Conservation (phyloP, 2,329 filamentous ascomycete species). For the Ophiostoma perfectum region DNA sequence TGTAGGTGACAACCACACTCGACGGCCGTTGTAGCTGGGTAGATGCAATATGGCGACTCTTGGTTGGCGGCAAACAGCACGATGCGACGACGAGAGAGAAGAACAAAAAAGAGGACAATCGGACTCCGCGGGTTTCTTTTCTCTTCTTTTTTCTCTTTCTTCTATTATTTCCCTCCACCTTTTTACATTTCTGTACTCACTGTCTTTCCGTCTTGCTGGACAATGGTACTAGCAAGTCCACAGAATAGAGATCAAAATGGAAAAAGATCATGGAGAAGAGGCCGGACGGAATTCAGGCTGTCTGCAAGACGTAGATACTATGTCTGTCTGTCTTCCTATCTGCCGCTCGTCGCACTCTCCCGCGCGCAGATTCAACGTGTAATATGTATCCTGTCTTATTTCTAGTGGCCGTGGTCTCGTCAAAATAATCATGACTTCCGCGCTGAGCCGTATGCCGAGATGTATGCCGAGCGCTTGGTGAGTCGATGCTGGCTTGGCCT, state of each 20-base stretch:
- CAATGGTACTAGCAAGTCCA: neutral
- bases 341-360: too few relatives aligned
- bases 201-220: neutral
- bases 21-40: neutral
- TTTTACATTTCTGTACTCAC: neutral
- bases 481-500: neutral
- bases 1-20: neutral
- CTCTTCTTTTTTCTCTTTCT: neutral
- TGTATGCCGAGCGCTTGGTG: neutral
- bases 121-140: too few relatives aligned
- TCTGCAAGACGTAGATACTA: too few relatives aligned
- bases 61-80: too few relatives aligned
- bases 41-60: too few relatives aligned
- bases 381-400: too few relatives aligned
- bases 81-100: too few relatives aligned
- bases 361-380: too few relatives aligned
- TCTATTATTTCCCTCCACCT: neutral
- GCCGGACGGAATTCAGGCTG: too few relatives aligned
- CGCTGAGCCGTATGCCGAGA: neutral
- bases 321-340: too few relatives aligned
- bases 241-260: conserved; percentile 6
- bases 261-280: neutral
- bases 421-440: neutral
- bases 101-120: too few relatives aligned
- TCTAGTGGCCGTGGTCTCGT: neutral